These are phyloP conservation scores for Saccharomycopsis sp. DNA, from an alignment of 805 yeast genomes.

Conservation along the genomic window DNA sequence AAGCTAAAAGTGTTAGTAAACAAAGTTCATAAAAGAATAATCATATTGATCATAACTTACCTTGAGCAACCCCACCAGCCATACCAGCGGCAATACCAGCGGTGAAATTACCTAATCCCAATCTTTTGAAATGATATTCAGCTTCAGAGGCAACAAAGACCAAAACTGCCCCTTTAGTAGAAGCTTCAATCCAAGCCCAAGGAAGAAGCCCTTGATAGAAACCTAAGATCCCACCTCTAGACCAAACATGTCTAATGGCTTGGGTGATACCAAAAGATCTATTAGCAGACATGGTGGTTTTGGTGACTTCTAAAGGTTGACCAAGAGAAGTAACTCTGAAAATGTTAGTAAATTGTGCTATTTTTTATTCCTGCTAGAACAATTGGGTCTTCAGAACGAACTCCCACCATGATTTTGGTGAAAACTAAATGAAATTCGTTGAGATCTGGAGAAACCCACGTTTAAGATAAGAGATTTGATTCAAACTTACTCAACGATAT, in stretches of 20 bases:
- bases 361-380: too few relatives aligned
- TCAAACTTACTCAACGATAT: conserved; percentile 58
- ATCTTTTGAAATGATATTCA: conserved; percentile 58
- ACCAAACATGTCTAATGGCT: conserved; percentile 71
- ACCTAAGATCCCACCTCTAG: conserved; percentile 86
- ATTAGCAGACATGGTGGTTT: conserved; percentile 98
- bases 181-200: conserved; percentile 99
- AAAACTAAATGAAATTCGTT: too few relatives aligned
- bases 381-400: not conserved
- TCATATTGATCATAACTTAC: conserved; percentile 1
- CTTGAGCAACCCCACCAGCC: conserved; percentile 88
- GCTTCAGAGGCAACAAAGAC: conserved; percentile 88
- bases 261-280: conserved; percentile 56
- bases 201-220: conserved; percentile 97
- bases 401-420: too few relatives aligned
- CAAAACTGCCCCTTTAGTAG: conserved; percentile 96
- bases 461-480: not conserved
- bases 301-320: conserved; percentile 91
- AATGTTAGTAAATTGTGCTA: conserved; percentile 5
- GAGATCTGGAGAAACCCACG: too few relatives aligned
- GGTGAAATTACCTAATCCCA: conserved; percentile 62
- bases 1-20: conserved; percentile 34
- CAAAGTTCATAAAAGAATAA: not conserved
- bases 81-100: conserved; percentile 96
- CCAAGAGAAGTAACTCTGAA: conserved; percentile 79